These are phyloP conservation scores for Carallia brachiata DNA, from an alignment of 345 rosid genomes.

Conservation along the genomic window DNA sequence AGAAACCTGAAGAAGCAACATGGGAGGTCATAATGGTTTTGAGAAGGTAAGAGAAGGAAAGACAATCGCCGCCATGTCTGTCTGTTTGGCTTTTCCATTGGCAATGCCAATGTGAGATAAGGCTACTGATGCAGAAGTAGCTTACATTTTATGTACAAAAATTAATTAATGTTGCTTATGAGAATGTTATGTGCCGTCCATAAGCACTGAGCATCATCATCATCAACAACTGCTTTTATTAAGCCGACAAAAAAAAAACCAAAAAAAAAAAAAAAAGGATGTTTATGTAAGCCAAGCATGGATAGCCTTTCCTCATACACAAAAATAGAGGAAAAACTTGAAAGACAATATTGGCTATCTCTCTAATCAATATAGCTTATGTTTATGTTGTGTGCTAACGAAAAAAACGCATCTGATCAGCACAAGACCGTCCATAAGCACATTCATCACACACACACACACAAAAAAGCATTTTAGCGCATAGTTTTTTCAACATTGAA, in stretches of 20 bases:
- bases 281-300: neutral
- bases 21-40: no score
- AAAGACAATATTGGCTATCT: slow-evolving; percentile 3
- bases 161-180: slow-evolving; percentile 43
- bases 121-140: slow-evolving; percentile 6
- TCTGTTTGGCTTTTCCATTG: neutral
- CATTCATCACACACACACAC: neutral
- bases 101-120: slow-evolving; percentile 14
- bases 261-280: neutral
- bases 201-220: slow-evolving; percentile 18
- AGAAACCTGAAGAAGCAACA: no score
- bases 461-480: neutral
- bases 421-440: slow-evolving; percentile 18
- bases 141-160: no score
- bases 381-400: slow-evolving; percentile 29
- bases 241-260: no score
- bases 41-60: no score
- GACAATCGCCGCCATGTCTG: no score
- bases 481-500: neutral
- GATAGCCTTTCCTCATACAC: slow-evolving; percentile 2
- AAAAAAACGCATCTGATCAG: slow-evolving; percentile 6
- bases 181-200: slow-evolving; percentile 28
- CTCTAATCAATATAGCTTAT: slow-evolving; percentile 15
- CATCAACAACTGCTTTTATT: neutral
- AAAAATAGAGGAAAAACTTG: slow-evolving; percentile 9